A percentile compares a stretch with the other conserved stretches of the same genome.
These are phyloP conservation scores for Ustilago loliicola DNA, from an alignment of 1,284 basidiomycete genomes.

Conservation along the genomic window DNA sequence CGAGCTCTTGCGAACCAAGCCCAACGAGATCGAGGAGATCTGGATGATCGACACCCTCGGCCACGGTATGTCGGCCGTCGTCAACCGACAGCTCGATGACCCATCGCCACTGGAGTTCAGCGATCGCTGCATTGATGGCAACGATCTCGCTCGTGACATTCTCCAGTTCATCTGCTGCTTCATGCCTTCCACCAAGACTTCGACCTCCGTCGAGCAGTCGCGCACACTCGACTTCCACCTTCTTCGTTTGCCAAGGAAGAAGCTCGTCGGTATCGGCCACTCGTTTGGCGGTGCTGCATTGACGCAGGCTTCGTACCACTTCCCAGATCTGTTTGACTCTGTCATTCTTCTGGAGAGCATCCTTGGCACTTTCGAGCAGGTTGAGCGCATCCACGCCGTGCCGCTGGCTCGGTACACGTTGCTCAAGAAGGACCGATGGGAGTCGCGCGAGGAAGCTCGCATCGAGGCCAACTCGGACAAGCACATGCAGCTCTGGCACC, in stretches of 20 bases:
- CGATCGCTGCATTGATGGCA: conserved; percentile 53
- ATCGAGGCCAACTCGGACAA: conserved; percentile 37
- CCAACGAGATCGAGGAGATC: conserved; percentile 46
- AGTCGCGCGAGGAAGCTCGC: conserved; percentile 40
- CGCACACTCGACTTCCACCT: conserved; percentile 49
- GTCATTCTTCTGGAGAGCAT: conserved; percentile 44
- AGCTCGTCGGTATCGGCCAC: conserved; percentile 51
- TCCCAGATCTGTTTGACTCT: conserved; percentile 46
- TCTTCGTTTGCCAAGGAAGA: conserved; percentile 43
- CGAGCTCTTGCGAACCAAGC: conserved; percentile 37
- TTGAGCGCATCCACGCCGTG: conserved; percentile 29
- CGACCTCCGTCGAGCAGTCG: conserved; percentile 39
- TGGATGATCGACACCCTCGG: conserved; percentile 54
- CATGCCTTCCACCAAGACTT: conserved; percentile 40
- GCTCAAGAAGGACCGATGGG: conserved; percentile 47
- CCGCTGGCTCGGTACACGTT: conserved; percentile 51
- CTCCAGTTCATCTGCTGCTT: conserved; percentile 54
- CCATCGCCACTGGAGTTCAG: conserved; percentile 43
- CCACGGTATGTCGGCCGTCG: conserved; percentile 46
- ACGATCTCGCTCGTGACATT: conserved; percentile 48
- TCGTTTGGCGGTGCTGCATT: conserved; percentile 47
- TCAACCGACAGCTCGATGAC: conserved; percentile 50
- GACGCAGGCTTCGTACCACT: conserved; percentile 39
- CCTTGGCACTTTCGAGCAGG: conserved; percentile 34
- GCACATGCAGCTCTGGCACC: conserved; percentile 47